Evolutionary conservation across 2,329 filamentous ascomycete species (phyloP), one percentile per base, ranked within the genome.

Genomic region (Macroventuria anomochaeta): DNA sequence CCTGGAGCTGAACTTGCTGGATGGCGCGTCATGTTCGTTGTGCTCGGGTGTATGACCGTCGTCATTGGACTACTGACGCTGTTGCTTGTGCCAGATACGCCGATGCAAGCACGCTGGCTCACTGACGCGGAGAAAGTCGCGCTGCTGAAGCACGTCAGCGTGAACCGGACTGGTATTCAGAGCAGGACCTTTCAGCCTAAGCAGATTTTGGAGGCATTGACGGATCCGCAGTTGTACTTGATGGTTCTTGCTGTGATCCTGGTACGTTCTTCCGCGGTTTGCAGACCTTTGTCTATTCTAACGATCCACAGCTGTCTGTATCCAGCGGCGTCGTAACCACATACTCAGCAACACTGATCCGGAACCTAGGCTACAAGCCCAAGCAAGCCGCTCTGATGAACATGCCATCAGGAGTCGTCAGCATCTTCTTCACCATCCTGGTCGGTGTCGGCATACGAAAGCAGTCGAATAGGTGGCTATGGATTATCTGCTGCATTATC

Each of bases 161-260:
- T 84, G 26, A 92, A 92, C 62, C 85, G 90, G 71, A 89, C 89
- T 47, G 89, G 89, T 0, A 85, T 88, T 12, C 86, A 85, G 5
- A 87, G 83, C 55, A 83, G 83, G 53, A 80, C 87, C 52, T 88
- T 88, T 71, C 86, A 86, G 55, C 78, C 81, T 75, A 77, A 80
- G 13, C 89, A 93, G 56, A 78, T 88, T 1, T 73, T 80, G 7
- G 83, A 85, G 56, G 81, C 82, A 0, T 61, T 85, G 3, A 46
- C 73, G 7, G 83, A 85, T 59, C 82, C 81, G 2, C 76, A 84
- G 68, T 79, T 81, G 0, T 85, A 82, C 81, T 77, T 61, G 26
- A 52, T 61, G 36, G 38, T 58, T 18, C 31, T 61, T 7, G 43
- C 55, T n/a, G 52, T 56, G 11, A 38, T 61, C 5, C 15, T 61